Conservation (phyloP, 495 filamentous ascomycete genomes). For the Penicillium angulare region DNA sequence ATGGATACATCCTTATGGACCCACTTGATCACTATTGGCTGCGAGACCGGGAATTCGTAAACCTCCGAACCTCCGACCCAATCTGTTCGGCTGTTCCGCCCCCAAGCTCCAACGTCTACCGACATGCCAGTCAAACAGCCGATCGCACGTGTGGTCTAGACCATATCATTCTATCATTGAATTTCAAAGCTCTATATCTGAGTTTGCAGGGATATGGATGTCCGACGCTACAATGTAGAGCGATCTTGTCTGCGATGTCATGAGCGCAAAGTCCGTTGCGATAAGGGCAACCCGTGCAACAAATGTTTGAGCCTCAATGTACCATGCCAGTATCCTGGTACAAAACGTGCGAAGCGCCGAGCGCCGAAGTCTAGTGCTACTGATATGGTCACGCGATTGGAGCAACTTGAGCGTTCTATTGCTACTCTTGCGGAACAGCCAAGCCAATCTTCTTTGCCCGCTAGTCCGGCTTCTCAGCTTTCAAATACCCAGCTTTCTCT, state of each 20-base stretch:
- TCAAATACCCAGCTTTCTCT: no score
- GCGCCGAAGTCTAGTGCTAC: constrained; percentile 18
- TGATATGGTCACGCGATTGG: constrained; percentile 23
- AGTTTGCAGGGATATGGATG: constrained; percentile 1
- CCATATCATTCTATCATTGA: not conserved
- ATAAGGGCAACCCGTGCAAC: constrained; percentile 30
- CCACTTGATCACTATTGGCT: not conserved
- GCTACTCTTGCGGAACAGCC: constrained; percentile 12
- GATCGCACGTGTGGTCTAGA: not conserved
- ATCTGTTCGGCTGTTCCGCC: no score
- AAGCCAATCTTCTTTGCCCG: not conserved
- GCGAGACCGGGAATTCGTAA: constrained; percentile 4
- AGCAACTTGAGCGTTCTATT: constrained; percentile 30
- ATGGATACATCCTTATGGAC: not conserved
- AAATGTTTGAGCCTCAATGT: constrained; percentile 24
- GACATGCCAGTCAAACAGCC: not conserved
- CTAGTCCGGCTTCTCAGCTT: no score
- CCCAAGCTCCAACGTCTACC: not conserved
- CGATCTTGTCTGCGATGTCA: constrained; percentile 39
- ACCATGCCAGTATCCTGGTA: constrained; percentile 33
- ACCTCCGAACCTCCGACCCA: constrained; percentile 9
- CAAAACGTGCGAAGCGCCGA: constrained; percentile 24
- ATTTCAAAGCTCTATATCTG: not conserved
- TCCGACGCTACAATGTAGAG: constrained; percentile 25
- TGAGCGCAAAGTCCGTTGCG: constrained; percentile 38